Percentiles rank a stretch among this genome's conserved stretches.
These are phyloP conservation scores for Arthromyces matolae DNA, from an alignment of 768 basidiomycete species.

Conservation along the genomic window DNA sequence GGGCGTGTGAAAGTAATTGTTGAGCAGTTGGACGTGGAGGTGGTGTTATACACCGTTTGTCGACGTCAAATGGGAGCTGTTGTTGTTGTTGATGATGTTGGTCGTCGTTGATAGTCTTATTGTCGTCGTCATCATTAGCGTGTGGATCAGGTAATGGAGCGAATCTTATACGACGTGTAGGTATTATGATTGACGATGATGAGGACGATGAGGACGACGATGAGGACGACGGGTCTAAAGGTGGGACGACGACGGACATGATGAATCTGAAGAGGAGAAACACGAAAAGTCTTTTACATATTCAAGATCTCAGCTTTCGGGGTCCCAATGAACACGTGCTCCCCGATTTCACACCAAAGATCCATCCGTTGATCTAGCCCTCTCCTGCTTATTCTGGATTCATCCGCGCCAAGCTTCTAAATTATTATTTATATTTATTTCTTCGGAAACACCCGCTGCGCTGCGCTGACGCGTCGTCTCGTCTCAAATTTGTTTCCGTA, in stretches of 20 bases:
- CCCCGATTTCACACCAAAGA: constrained; percentile 13
- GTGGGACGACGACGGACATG: constrained; percentile 6
- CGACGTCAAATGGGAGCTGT: constrained; percentile 8
- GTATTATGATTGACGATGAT: constrained; percentile 2
- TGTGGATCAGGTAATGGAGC: constrained; percentile 82
- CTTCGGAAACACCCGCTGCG: no score
- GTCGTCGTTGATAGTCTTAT: constrained; percentile 29
- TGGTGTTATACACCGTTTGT: neutral
- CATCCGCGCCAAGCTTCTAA: neutral
- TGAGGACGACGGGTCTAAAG: constrained; percentile 10
- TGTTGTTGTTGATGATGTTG: constrained; percentile 1
- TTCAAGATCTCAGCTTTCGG: constrained; percentile 15
- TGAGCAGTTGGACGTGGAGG: constrained; percentile 20
- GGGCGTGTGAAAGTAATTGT: constrained; percentile 21
- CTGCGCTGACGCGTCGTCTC: no score
- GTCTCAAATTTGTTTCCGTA: no score
- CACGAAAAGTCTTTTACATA: no score
- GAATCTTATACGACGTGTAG: constrained; percentile 56
- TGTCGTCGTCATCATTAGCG: constrained; percentile 40
- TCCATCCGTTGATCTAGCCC: constrained; percentile 4
- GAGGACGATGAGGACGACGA: constrained; percentile 16
- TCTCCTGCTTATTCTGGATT: neutral
- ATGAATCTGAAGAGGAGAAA: no score
- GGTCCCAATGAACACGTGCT: constrained; percentile 18
- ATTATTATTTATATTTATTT: neutral